Evolutionary conservation across 2,329 filamentous ascomycete genomes (phyloP), one percentile per base, ranked within the genome.

Genomic region (Penicillium occitanis): DNA sequence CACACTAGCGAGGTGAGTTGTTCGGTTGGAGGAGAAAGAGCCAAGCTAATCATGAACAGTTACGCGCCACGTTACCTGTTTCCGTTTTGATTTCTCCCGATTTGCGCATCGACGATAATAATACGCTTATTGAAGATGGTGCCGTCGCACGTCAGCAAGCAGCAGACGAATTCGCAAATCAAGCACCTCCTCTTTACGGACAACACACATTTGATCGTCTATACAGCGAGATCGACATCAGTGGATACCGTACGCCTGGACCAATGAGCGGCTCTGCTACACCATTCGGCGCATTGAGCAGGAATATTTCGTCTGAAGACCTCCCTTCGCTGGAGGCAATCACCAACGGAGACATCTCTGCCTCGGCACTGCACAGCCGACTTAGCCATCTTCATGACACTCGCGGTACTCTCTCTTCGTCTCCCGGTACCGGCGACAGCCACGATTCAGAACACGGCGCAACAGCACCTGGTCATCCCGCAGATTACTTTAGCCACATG

Each of bases 21-120:
- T 1, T 28, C 7, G 5, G 1, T 22, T 13, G 8, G 14, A 28
- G 14, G 11, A 30, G 14, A 66, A 5, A 48, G n/a, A 61, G 2
- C 22, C 14, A 60, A n/a, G 37, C 57, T 60, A 60, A 60, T 60
- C n/a, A 11, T 13, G 37, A 61, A 25, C 25, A 91, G 88, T 87
- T 97, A 62, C 90, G 94, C 62, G 94, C 94, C 57, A 95, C 93
- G 50, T 87, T 98, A 37, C 93, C 95, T 1, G 87, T 98, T 17
- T 92, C 92, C 64, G 89, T 99, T 46, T 97, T 97, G 79, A 97
- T 98, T 70, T 99, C 95, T 5, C 94, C 95, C 0, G 95, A 95
- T 74, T 88, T 97, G 72, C 90, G 92, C 0, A 87, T 97, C 44
- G 92, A 95, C 72, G 92, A 96, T 62, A 87, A 94, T 67, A 95